Conservation (phyloP, 2,329 filamentous ascomycete species). For the Beauveria australis region DNA sequence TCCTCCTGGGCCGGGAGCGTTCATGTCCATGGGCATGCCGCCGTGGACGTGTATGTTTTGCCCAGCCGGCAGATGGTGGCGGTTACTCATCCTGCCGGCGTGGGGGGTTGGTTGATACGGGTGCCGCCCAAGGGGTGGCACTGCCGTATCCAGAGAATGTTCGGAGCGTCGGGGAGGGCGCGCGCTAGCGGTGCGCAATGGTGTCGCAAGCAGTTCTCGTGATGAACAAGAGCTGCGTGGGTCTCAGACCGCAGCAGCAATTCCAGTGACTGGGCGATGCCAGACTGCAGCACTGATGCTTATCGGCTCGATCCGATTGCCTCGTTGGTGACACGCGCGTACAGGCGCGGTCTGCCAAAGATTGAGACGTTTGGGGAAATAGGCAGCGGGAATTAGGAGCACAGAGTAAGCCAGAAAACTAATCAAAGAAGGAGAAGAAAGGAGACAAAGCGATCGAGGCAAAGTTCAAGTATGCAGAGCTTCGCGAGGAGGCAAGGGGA, state of each 20-base stretch:
- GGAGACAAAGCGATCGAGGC: background rate
- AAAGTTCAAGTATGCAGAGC: background rate
- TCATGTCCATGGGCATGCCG: conserved; percentile 27
- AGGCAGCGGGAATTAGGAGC: background rate
- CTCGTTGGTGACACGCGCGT: background rate
- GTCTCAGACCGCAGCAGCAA: background rate
- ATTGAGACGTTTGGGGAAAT: background rate
- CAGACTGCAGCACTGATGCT: background rate
- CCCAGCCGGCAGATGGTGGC: conserved; percentile 73
- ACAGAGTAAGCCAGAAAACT: background rate
- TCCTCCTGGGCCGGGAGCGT: conserved; percentile 22
- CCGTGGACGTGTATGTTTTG: conserved; percentile 47
- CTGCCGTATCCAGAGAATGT: conserved; percentile 2
- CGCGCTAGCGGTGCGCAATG: background rate
- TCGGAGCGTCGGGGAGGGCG: background rate
- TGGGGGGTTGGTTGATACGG: conserved; percentile 32
- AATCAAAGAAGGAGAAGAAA: background rate
- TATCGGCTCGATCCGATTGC: background rate
- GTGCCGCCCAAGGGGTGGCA: conserved; percentile 11
- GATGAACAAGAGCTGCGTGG: background rate
- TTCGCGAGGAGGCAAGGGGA: background rate
- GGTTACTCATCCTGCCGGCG: conserved; percentile 69
- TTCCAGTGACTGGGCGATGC: background rate
- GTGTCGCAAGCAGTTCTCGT: background rate
- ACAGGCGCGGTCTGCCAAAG: background rate